These are phyloP conservation scores for Ustilago lituana DNA, from an alignment of 1,284 basidiomycete genomes.

Conservation along the genomic window DNA sequence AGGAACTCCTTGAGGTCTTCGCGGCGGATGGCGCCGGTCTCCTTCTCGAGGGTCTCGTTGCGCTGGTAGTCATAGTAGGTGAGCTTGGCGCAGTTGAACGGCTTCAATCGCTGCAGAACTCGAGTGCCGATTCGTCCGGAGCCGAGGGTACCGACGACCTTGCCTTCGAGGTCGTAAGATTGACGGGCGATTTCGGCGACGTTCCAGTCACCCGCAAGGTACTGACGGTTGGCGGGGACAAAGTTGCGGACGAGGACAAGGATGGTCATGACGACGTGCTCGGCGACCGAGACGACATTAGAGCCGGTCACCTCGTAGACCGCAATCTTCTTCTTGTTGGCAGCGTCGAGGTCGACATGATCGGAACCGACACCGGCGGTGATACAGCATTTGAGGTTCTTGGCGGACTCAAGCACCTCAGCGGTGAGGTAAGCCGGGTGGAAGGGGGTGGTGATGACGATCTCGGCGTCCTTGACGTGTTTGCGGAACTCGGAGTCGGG, in stretches of 20 bases:
- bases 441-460: slow-evolving; percentile 84
- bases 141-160: slow-evolving; percentile 86
- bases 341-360: slow-evolving; percentile 84
- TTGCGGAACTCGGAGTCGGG: slow-evolving; percentile 85
- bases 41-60: slow-evolving; percentile 77
- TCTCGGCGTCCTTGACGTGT: slow-evolving; percentile 77
- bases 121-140: slow-evolving; percentile 68
- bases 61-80: slow-evolving; percentile 91
- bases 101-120: slow-evolving; percentile 84
- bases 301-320: slow-evolving; percentile 79
- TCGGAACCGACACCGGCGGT: slow-evolving; percentile 95
- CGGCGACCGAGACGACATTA: slow-evolving; percentile 80
- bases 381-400: slow-evolving; percentile 89
- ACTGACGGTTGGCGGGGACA: slow-evolving; percentile 74
- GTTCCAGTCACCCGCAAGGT: slow-evolving; percentile 53
- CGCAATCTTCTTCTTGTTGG: slow-evolving; percentile 82
- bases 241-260: slow-evolving; percentile 88
- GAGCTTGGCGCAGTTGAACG: slow-evolving; percentile 90
- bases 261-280: slow-evolving; percentile 87
- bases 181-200: slow-evolving; percentile 67
- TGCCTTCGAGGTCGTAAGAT: slow-evolving; percentile 84
- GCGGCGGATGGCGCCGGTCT: slow-evolving; percentile 79
- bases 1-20: slow-evolving; percentile 87
- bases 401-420: slow-evolving; percentile 81
- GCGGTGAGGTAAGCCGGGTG: slow-evolving; percentile 80